phyloP scores from a whole-genome alignment of 305 asterid species.

The Fraxinus latifolia region DNA sequence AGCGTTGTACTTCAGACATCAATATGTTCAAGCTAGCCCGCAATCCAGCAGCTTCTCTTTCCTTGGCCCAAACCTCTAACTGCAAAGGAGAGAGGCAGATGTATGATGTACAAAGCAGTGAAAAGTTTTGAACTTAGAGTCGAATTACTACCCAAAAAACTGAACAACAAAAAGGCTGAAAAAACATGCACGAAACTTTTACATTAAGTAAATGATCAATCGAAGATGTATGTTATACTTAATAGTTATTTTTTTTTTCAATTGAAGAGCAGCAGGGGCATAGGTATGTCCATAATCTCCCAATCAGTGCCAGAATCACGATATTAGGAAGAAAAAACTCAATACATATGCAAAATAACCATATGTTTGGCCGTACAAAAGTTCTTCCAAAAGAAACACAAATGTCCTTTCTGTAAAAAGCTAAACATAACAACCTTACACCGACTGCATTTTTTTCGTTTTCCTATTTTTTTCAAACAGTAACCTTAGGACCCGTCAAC shows the following conservation, averaged over 20 bases:
- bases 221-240: neutral
- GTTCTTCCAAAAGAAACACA: constrained; percentile 1
- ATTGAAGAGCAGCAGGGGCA: neutral
- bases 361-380: neutral
- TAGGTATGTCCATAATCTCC: neutral
- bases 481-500: neutral
- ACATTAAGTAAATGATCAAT: neutral
- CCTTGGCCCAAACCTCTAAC: constrained; percentile 96
- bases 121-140: neutral
- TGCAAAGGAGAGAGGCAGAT: constrained; percentile 30
- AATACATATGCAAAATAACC: neutral
- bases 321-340: neutral
- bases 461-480: neutral
- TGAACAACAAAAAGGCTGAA: neutral
- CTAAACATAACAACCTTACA: constrained; percentile 8
- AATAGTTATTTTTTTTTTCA: neutral
- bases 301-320: neutral
- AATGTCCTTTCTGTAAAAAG: neutral
- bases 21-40: constrained; percentile 77
- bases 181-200: neutral
- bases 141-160: constrained; percentile 5
- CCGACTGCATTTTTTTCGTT: neutral
- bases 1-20: constrained; percentile 73
- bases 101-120: neutral
- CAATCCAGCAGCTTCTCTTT: constrained; percentile 90